phyloP scores from a whole-genome alignment of 148 eudicot genomes.

The Vaccinium vitisidaea region DNA sequence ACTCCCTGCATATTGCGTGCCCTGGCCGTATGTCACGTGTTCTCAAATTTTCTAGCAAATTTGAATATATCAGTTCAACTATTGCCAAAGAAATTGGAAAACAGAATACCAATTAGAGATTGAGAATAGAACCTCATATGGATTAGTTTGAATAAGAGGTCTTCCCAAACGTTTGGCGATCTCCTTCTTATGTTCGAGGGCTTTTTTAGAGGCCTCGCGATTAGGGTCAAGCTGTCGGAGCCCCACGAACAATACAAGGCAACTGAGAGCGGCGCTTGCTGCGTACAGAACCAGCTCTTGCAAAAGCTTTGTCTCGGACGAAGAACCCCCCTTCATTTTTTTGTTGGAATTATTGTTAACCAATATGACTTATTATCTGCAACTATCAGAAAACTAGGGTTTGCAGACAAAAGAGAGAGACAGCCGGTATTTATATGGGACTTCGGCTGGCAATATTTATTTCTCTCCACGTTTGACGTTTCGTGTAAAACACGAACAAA shows the following conservation, averaged over 20 bases:
- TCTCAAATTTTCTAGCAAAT: neutral
- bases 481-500: neutral
- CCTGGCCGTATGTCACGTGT: neutral
- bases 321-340: slow-evolving; percentile 27
- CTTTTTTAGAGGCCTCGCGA: slow-evolving; percentile 85
- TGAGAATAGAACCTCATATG: slow-evolving; percentile 62
- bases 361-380: neutral
- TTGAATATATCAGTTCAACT: neutral
- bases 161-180: slow-evolving; percentile 83
- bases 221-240: slow-evolving; percentile 78
- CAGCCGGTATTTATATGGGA: neutral
- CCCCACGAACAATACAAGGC: slow-evolving; percentile 67
- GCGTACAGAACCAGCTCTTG: slow-evolving; percentile 78
- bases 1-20: neutral
- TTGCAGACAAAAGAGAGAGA: neutral
- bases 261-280: slow-evolving; percentile 92
- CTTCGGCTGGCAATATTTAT: neutral
- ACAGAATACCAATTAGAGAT: neutral
- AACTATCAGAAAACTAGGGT: neutral
- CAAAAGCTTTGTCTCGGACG: slow-evolving; percentile 50
- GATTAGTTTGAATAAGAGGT: slow-evolving; percentile 71
- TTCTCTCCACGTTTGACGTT: neutral
- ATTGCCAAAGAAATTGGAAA: neutral
- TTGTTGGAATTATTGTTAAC: neutral
- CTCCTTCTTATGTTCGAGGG: slow-evolving; percentile 74